These are phyloP conservation scores for Pneumocystis wakefieldiae DNA, from an alignment of 1,139 yeast species.

Conservation along the genomic window DNA sequence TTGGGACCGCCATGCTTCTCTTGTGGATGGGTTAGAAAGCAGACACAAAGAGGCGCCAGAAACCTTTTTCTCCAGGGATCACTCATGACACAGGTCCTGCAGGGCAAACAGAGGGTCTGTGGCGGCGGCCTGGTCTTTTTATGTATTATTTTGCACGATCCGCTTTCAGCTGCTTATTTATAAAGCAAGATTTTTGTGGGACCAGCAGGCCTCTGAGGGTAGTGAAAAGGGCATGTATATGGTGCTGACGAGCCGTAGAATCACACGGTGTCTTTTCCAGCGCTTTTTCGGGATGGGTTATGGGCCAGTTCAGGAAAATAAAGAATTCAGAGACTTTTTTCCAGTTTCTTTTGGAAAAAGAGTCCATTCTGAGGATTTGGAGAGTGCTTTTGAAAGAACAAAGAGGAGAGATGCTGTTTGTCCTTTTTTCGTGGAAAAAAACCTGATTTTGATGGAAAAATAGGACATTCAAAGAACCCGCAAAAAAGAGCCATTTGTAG, in stretches of 20 bases:
- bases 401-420: neutral
- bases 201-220: too few relatives aligned
- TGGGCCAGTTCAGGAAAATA: neutral
- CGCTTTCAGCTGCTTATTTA: too few relatives aligned
- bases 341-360: constrained; percentile 13
- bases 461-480: neutral
- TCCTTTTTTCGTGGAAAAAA: neutral
- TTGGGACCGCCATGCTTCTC: constrained; percentile 87
- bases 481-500: neutral
- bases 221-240: neutral
- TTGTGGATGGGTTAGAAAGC: too few relatives aligned
- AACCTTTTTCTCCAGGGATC: neutral
- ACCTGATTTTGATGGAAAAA: neutral
- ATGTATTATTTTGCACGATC: neutral
- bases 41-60: neutral
- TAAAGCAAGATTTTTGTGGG: neutral
- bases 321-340: neutral
- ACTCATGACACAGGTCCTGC: neutral
- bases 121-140: neutral
- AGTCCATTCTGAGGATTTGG: constrained; percentile 2
- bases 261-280: neutral
- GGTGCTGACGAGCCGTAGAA: neutral
- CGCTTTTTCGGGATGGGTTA: neutral
- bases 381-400: constrained; percentile 4
- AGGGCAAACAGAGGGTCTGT: neutral